A percentile compares a stretch with the other conserved stretches of the same genome.
These are phyloP conservation scores for Cordyceps militaris DNA, from an alignment of 2,329 filamentous ascomycete genomes.

Conservation along the genomic window DNA sequence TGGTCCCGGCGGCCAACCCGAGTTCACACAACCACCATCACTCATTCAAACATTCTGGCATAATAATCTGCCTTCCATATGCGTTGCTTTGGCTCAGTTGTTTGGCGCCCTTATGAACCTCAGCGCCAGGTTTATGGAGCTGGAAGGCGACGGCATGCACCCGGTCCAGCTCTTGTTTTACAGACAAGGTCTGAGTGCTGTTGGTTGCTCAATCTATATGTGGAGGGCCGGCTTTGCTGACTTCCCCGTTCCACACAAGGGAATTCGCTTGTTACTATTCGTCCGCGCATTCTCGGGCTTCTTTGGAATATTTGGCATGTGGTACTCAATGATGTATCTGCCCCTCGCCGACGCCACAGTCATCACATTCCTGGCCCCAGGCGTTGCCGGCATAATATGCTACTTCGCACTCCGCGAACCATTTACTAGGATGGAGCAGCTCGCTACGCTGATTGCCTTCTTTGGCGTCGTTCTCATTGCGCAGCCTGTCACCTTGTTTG, in stretches of 20 bases:
- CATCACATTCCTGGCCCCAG: slow-evolving; percentile 78
- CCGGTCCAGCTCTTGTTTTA: slow-evolving; percentile 79
- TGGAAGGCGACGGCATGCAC: slow-evolving; percentile 65
- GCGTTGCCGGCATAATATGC: slow-evolving; percentile 72
- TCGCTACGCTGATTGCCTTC: slow-evolving; percentile 68
- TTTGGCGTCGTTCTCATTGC: slow-evolving; percentile 79
- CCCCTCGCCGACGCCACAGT: slow-evolving; percentile 83
- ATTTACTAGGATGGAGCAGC: slow-evolving; percentile 69
- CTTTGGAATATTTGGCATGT: slow-evolving; percentile 76
- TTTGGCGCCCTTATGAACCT: slow-evolving; percentile 86
- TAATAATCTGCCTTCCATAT: slow-evolving; percentile 62
- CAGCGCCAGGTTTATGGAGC: slow-evolving; percentile 66
- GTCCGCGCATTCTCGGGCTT: slow-evolving; percentile 63
- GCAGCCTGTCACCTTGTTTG: slow-evolving; percentile 55
- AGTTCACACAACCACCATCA: slow-evolving; percentile 7
- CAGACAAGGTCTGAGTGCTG: slow-evolving; percentile 66
- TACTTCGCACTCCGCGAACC: slow-evolving; percentile 68
- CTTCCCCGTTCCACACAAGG: slow-evolving; percentile 61
- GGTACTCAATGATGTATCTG: slow-evolving; percentile 61
- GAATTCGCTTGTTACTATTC: slow-evolving; percentile 61
- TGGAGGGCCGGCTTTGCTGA: slow-evolving; percentile 59
- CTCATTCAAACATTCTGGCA: slow-evolving; percentile 43
- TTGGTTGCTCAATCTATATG: slow-evolving; percentile 66
- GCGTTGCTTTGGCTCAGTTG: slow-evolving; percentile 69
- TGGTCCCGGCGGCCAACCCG: background rate